Percentiles rank a stretch among this genome's conserved stretches.
phyloP scores from a whole-genome alignment of 805 yeast species.

The Candida dendrica region DNA sequence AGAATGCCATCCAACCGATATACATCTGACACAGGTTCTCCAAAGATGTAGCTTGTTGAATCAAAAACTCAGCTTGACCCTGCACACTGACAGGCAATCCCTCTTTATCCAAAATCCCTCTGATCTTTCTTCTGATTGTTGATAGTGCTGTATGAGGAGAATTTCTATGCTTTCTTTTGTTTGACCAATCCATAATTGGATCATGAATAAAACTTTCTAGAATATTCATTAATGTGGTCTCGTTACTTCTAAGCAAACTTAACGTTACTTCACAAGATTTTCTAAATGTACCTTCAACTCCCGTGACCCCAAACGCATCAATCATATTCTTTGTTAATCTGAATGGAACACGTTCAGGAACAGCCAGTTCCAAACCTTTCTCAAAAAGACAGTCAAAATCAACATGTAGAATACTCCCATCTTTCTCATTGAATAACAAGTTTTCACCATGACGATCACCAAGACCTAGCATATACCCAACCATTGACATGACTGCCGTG shows the following conservation, averaged over 20 bases:
- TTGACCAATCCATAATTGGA: conserved; percentile 77
- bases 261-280: conserved; percentile 81
- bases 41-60: conserved; percentile 70
- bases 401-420: conserved; percentile 83
- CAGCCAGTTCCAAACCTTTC: conserved; percentile 60
- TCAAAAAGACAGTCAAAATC: conserved; percentile 96
- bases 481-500: conserved; percentile 94
- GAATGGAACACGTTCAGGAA: conserved; percentile 94
- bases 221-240: conserved; percentile 79
- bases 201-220: conserved; percentile 91
- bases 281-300: conserved; percentile 86
- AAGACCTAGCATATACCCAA: conserved; percentile 86
- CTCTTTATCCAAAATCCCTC: conserved; percentile 77
- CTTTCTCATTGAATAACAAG: conserved; percentile 59
- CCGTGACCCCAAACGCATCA: conserved; percentile 84
- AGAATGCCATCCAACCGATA: conserved; percentile 85
- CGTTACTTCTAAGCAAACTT: conserved; percentile 64
- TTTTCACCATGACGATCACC: conserved; percentile 98
- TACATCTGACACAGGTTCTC: conserved; percentile 80
- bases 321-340: conserved; percentile 81
- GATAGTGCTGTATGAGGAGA: conserved; percentile 65
- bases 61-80: conserved; percentile 87
- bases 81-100: conserved; percentile 83
- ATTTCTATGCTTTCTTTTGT: conserved; percentile 31
- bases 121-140: conserved; percentile 67